Base-by-base conservation (phyloP, 2,329 filamentous ascomycete genomes). In the Curvularia hawaiiensis region DNA sequence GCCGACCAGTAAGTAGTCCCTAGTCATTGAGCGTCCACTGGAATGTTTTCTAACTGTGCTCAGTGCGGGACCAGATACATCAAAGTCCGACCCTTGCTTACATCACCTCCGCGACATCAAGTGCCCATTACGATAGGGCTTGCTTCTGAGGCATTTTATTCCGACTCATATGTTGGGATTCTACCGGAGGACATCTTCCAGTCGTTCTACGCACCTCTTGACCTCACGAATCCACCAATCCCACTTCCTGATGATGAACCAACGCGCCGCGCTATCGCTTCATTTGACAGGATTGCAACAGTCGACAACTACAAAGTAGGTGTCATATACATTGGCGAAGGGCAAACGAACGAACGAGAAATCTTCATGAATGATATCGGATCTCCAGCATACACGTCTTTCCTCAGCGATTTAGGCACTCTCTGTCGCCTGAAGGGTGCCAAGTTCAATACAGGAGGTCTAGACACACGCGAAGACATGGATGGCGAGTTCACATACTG, bases 251-350 rank as follows among this genome's bases (percentile, higher is more conserved):
- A 85, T 28, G 85, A 89, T 57, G 90, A 91, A 16, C 83, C 85
- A 31, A 86, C 89, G 2, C 84, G 86, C 38, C 87, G 94, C 64
- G 89, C 91, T 0, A 88, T 99, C 39, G 85, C 85, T 38, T 82
- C 87, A 12, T 96, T 99, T 74, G 95, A 99, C 75, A 87, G 89
- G 31, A 96, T 87, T 63, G 90, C 94, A 38, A 93, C 92, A 9
- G 89, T 99, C 4, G 95, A 99, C 75, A 92, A 92, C 7, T 92
- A 98, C 81, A 97, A 97, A 77, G 90, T 97, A 41, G 95, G 95
- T 16, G 90, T 99, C 22, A 88, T 99, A 40, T 99, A 97, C 75
- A 89, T 98, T 62, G 92, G 90, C 52, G 89, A 96, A 67, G 89
- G 90, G 7, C 95, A 99, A 77, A 91, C 85, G 0, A 79, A 88